Evolutionary conservation across 148 eudicot genomes (phyloP).

Genomic region (Fagopyrum tataricum): DNA sequence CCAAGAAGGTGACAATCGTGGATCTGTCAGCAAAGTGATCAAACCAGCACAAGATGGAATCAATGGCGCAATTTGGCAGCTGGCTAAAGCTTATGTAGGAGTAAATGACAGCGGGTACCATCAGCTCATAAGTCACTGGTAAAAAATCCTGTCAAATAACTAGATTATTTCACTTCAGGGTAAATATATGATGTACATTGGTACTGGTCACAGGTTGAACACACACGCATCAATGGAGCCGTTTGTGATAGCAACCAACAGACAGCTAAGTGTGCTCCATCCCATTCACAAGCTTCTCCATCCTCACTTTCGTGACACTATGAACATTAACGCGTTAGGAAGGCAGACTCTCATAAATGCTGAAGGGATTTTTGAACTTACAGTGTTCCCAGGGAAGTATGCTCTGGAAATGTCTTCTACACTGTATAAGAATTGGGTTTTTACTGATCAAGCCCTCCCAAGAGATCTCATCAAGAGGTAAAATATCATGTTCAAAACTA

Average conservation of each 20-base stretch:
- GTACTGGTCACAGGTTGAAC: conserved; percentile 34
- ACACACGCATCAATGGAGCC: conserved; percentile 81
- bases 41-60: conserved; percentile 59
- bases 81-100: conserved; percentile 82
- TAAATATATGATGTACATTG: not conserved
- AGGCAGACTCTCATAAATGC: conserved; percentile 67
- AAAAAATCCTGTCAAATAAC: conserved; percentile 15
- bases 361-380: conserved; percentile 59
- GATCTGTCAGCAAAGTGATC: conserved; percentile 45
- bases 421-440: conserved; percentile 52
- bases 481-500: not conserved
- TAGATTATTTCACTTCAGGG: not conserved
- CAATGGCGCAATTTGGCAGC: conserved; percentile 58
- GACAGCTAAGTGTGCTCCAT: conserved; percentile 77
- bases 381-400: conserved; percentile 55
- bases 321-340: conserved; percentile 62
- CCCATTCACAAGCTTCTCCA: conserved; percentile 74
- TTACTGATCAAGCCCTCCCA: conserved; percentile 82
- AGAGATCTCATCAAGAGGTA: conserved; percentile 81
- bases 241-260: conserved; percentile 63
- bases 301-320: conserved; percentile 78
- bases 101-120: conserved; percentile 74
- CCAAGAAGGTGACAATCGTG: conserved; percentile 43
- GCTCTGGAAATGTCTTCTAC: conserved; percentile 54
- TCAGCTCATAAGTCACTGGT: conserved; percentile 89